These are phyloP conservation scores for Oleoguttula mirabilis DNA, from an alignment of 495 filamentous ascomycete genomes.

Conservation along the genomic window DNA sequence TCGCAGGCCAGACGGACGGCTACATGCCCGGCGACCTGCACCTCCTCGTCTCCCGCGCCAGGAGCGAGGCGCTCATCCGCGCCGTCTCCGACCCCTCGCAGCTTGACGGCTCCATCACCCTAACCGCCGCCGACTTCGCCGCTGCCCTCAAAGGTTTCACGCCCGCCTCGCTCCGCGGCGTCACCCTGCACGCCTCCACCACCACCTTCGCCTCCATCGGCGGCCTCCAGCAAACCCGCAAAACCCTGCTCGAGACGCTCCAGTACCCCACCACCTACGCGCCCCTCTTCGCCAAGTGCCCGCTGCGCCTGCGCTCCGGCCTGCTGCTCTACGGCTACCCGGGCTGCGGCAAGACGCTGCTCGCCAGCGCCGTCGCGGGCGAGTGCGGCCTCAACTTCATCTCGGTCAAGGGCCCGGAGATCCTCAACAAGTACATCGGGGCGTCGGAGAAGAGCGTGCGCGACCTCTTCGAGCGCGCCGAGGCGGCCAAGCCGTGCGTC, in stretches of 20 bases:
- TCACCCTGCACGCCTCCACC: conserved; percentile 79
- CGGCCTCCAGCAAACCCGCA: conserved; percentile 70
- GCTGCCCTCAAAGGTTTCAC: conserved; percentile 81
- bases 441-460: conserved; percentile 90
- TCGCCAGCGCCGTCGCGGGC: conserved; percentile 85
- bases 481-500: conserved; percentile 79
- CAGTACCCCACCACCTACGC: conserved; percentile 98
- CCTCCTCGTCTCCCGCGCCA: conserved; percentile 71
- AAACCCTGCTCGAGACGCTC: conserved; percentile 80
- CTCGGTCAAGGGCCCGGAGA: conserved; percentile 93
- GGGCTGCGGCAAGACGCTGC: conserved; percentile 88
- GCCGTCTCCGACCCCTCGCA: conserved; percentile 37
- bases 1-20: conserved; percentile 86
- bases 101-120: conserved; percentile 27
- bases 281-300: conserved; percentile 92
- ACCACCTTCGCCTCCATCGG: conserved; percentile 86
- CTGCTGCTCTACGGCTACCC: conserved; percentile 89
- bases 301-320: conserved; percentile 81
- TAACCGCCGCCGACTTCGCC: conserved; percentile 64
- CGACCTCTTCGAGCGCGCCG: conserved; percentile 84
- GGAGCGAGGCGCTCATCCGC: conserved; percentile 82
- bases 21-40: conserved; percentile 95
- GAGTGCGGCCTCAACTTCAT: conserved; percentile 98
- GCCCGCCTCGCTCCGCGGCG: conserved; percentile 83
- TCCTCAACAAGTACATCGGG: conserved; percentile 96